Evolutionary conservation across 1,139 yeast genomes (phyloP).

Genomic region (Geotrichum candidum): DNA sequence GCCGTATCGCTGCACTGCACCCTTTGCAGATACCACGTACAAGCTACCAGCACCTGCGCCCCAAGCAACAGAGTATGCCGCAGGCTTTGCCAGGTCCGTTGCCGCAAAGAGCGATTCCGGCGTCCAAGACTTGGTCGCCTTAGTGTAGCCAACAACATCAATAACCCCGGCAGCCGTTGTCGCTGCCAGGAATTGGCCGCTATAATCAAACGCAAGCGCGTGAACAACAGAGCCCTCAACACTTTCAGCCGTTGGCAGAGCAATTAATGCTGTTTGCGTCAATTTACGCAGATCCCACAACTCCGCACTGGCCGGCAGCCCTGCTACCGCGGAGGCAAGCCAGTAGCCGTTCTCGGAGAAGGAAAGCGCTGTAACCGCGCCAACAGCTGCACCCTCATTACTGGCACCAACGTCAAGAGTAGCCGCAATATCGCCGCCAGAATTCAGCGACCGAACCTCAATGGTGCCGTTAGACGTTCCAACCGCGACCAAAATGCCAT

Average conservation of each 20-base stretch:
- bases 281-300: constrained; percentile 27
- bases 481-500: constrained; percentile 55
- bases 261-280: constrained; percentile 23
- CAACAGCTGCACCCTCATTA: constrained; percentile 27
- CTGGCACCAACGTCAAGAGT: constrained; percentile 29
- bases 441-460: constrained; percentile 42
- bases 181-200: constrained; percentile 32
- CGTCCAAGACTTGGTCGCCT: constrained; percentile 22
- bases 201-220: constrained; percentile 43
- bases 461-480: constrained; percentile 41
- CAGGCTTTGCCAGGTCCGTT: constrained; percentile 7
- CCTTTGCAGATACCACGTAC: constrained; percentile 23
- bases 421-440: constrained; percentile 38
- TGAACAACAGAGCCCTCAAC: constrained; percentile 19
- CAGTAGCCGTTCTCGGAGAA: constrained; percentile 72
- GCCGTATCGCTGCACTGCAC: constrained; percentile 17
- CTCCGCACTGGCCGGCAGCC: constrained; percentile 10
- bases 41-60: constrained; percentile 21
- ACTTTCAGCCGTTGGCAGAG: constrained; percentile 19
- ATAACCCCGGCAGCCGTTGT: constrained; percentile 21
- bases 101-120: background rate
- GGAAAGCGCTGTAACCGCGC: constrained; percentile 37
- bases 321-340: constrained; percentile 38
- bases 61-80: constrained; percentile 24
- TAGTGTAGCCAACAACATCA: constrained; percentile 23